Base-by-base conservation (phyloP, 495 filamentous ascomycete species). In the Sporormia fimetaria region DNA sequence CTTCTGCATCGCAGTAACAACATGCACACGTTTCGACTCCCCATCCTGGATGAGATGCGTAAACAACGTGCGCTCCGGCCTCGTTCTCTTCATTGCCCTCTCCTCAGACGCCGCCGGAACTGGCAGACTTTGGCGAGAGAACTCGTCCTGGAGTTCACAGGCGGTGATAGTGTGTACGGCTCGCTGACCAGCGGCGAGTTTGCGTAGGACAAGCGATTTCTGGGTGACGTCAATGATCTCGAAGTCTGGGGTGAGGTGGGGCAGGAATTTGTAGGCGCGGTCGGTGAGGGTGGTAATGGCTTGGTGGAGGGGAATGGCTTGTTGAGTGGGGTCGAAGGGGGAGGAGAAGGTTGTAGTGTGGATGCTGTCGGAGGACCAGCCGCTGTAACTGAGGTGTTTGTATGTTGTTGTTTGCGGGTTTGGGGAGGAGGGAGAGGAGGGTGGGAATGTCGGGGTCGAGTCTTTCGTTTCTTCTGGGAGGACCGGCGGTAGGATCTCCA, bases 181-280 rank as follows among this genome's bases (percentile, higher is more conserved):
- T 21, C 6, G 5, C 12, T 12, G 7, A 10, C 22, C 6, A 22
- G 34, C 7, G 18, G 21, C 6, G 14, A 33, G 22, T 17, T 40
- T 40, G 23, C 50, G 40, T 4, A 53, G 29, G 27, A 49, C 24
- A 3, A 53, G 36, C 29, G 45, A 16, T 15, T 53, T 26, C 6
- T 22, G 22, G 11, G 25, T 37, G 0, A 29, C 23, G 9, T 23
- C 24, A 12, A 49, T 21, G 20, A 45, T 28, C 3, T 44, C 40
- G 37, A 44, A 53, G 17, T 15, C 12, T 14, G 5, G 7, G 4
- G 38, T 39, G 4, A 53, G 16, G 33, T 53, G 40, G 6, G 50
- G 50, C 15, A 49, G 29, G 36, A 44, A 49, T 37, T 48, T 38
- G 11, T 21, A 21, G 5, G 50, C 44, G 20, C 27, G 11, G 15